A percentile compares a stretch with the other conserved stretches of the same genome.
phyloP scores from a whole-genome alignment of 139 green algal genomes.

The Micromonas commoda region DNA sequence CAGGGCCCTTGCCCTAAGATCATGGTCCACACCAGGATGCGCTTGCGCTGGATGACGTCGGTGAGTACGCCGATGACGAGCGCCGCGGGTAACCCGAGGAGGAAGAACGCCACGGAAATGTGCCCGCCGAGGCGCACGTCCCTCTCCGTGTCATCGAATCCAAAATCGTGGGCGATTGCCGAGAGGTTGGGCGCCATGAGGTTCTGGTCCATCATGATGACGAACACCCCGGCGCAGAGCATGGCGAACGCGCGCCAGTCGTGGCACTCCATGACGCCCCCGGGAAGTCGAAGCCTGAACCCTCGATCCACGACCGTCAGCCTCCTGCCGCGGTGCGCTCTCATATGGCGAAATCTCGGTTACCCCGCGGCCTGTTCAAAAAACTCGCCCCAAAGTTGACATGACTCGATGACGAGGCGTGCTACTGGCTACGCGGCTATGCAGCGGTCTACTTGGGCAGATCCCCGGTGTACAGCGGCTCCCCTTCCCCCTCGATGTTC shows the following conservation, averaged over 20 bases:
- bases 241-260: neutral
- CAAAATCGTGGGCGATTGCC: constrained; percentile 19
- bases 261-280: neutral
- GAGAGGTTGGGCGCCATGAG: constrained; percentile 27
- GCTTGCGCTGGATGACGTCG: neutral
- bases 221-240: neutral
- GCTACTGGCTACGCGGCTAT: neutral
- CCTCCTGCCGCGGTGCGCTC: too few species aligned
- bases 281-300: neutral
- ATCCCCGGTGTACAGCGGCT: neutral
- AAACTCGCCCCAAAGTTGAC: too few species aligned
- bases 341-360: too few species aligned
- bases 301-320: neutral
- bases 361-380: too few species aligned
- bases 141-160: neutral
- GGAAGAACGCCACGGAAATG: constrained; percentile 30
- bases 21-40: neutral
- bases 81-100: constrained; percentile 16
- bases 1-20: neutral
- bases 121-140: constrained; percentile 21
- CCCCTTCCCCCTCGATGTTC: neutral
- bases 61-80: constrained; percentile 11
- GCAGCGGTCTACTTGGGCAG: neutral
- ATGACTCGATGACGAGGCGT: too few species aligned
- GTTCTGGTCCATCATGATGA: constrained; percentile 23